These are phyloP conservation scores for Spencermartinsiella europaea DNA, from an alignment of 805 yeast genomes.

Conservation along the genomic window DNA sequence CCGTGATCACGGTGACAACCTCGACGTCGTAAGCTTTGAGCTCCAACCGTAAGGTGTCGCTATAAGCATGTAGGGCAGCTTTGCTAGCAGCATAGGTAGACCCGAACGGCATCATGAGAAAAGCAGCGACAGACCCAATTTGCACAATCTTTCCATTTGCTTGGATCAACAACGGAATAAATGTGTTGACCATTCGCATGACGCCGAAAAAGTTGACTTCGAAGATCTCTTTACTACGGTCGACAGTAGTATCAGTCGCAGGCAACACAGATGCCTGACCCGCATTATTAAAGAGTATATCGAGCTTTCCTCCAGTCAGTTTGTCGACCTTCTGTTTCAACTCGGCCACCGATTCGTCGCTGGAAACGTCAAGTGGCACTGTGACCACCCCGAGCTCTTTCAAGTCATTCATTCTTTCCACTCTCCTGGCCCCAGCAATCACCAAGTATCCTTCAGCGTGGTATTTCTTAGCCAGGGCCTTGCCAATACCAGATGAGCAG, in stretches of 20 bases:
- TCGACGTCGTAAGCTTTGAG: constrained; percentile 66
- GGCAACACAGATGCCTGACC: constrained; percentile 74
- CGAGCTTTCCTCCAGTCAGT: constrained; percentile 39
- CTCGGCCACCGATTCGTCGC: constrained; percentile 40
- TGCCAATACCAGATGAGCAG: constrained; percentile 20
- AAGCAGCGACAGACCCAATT: constrained; percentile 69
- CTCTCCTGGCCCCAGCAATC: constrained; percentile 69
- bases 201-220: constrained; percentile 70
- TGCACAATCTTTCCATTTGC: constrained; percentile 66
- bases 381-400: constrained; percentile 40
- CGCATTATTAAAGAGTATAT: constrained; percentile 68
- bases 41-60: constrained; percentile 57
- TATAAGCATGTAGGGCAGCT: constrained; percentile 73
- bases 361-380: constrained; percentile 54
- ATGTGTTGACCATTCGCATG: constrained; percentile 55
- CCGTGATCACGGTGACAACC: constrained; percentile 66
- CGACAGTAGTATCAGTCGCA: constrained; percentile 60
- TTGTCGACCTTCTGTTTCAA: constrained; percentile 34
- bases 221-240: constrained; percentile 45
- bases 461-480: constrained; percentile 17
- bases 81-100: constrained; percentile 62
- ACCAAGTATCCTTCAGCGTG: constrained; percentile 33
- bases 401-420: constrained; percentile 53
- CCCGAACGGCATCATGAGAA: constrained; percentile 65
- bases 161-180: constrained; percentile 49